phyloP scores from a whole-genome alignment of 2,329 filamentous ascomycete species.

The Alternaria triticimaculans region DNA sequence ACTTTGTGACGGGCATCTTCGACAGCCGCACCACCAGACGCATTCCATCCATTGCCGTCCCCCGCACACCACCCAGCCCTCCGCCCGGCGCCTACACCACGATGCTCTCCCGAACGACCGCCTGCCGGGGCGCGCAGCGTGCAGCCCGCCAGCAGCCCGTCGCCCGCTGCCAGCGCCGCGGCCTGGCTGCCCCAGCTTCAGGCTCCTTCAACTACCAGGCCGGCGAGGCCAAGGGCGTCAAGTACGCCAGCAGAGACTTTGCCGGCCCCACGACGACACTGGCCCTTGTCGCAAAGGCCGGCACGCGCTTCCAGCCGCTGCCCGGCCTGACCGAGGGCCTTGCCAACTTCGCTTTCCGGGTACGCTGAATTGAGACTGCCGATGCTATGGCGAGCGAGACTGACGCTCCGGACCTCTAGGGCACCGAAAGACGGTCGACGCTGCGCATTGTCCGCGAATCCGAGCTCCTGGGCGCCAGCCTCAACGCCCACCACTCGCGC shows the following conservation, averaged over 20 bases:
- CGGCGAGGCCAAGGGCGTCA: conserved; percentile 84
- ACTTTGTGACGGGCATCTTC: conserved; percentile 18
- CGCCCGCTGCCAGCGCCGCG: conserved; percentile 62
- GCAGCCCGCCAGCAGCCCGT: conserved; percentile 66
- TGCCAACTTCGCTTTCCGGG: conserved; percentile 98
- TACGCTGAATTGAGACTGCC: conserved; percentile 48
- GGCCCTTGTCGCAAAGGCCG: conserved; percentile 90
- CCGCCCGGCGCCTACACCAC: conserved; percentile 48
- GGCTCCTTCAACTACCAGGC: conserved; percentile 87
- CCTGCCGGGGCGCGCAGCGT: conserved; percentile 69
- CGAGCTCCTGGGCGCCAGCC: conserved; percentile 91
- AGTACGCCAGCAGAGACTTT: conserved; percentile 89
- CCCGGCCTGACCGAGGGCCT: conserved; percentile 90
- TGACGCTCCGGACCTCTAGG: conserved; percentile 60
- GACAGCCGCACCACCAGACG: conserved; percentile 21
- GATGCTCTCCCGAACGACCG: conserved; percentile 73
- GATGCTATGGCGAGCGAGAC: conserved; percentile 12
- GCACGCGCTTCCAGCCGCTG: conserved; percentile 87
- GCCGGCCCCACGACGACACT: conserved; percentile 88
- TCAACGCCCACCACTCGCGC: conserved; percentile 85
- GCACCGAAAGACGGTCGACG: conserved; percentile 85
- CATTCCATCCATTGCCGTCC: conserved; percentile 56
- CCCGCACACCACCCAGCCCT: conserved; percentile 56
- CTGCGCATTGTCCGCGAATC: conserved; percentile 93
- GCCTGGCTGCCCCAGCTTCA: conserved; percentile 71